Conservation (phyloP, 805 yeast genomes). For the Sungouiozyma ichnusensis region DNA sequence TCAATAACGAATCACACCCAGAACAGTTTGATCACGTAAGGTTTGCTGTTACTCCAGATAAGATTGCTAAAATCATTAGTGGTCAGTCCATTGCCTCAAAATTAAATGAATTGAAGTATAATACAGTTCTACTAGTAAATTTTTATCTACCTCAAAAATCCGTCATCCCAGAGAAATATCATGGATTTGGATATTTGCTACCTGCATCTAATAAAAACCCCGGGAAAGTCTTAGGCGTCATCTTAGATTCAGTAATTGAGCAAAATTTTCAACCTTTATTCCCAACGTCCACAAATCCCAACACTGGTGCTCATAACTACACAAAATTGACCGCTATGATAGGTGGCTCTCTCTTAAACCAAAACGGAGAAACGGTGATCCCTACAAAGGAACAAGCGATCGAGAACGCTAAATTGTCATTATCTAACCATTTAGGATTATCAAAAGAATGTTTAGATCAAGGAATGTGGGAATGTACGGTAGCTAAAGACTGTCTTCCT, state of each 20-base stretch:
- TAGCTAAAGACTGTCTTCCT: constrained; percentile 59
- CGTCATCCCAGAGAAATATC: constrained; percentile 30
- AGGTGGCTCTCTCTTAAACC: constrained; percentile 62
- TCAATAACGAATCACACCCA: neutral
- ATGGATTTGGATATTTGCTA: constrained; percentile 83
- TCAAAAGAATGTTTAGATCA: constrained; percentile 21
- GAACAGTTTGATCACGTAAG: constrained; percentile 44
- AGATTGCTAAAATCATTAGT: constrained; percentile 29
- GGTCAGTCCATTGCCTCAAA: constrained; percentile 11
- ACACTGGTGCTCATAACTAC: constrained; percentile 22
- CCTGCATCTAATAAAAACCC: constrained; percentile 44
- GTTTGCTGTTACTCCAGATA: constrained; percentile 42
- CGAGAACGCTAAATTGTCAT: constrained; percentile 28
- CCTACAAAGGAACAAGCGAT: constrained; percentile 14
- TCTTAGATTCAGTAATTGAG: constrained; percentile 82
- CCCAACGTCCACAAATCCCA: neutral
- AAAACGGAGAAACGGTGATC: constrained; percentile 9
- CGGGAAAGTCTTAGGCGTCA: constrained; percentile 66
- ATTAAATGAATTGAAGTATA: constrained; percentile 23
- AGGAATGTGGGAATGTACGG: constrained; percentile 30
- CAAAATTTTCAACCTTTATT: constrained; percentile 33
- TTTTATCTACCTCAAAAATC: constrained; percentile 42
- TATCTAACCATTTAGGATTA: constrained; percentile 33
- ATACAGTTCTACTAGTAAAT: constrained; percentile 59
- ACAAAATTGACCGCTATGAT: constrained; percentile 81